Evolutionary conservation across 441 rosid genomes (phyloP).

Genomic region (Codiaeum variegatum): DNA sequence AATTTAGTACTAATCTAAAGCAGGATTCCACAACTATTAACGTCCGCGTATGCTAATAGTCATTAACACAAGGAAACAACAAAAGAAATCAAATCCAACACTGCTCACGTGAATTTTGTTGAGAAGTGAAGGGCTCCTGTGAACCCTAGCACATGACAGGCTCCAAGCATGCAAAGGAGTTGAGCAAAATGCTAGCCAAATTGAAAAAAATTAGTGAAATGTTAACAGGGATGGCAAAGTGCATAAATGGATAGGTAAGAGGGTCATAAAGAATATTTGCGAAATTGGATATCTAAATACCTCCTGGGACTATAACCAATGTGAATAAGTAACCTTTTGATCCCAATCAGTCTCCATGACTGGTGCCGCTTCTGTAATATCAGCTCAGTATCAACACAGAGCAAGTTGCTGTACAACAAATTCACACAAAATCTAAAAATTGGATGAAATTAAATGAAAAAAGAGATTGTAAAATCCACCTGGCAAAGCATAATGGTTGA

Average conservation of each 20-base stretch:
- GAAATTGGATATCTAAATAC: conserved; percentile 25
- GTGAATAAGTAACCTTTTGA: conserved; percentile 70
- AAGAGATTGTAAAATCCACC: conserved; percentile 32
- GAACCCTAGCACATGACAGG: too few species aligned
- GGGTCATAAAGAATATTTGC: not conserved
- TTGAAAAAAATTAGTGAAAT: not conserved
- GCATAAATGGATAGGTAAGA: not conserved
- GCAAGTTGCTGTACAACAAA: not conserved
- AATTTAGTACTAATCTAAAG: too few species aligned
- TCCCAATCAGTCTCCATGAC: conserved; percentile 40
- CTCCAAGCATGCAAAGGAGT: too few species aligned
- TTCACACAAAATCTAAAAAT: not conserved
- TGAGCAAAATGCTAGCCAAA: conserved; percentile 13
- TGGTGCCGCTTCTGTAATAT: conserved; percentile 56
- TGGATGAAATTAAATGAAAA: not conserved
- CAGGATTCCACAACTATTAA: too few species aligned
- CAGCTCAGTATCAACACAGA: not conserved
- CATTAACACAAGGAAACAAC: too few species aligned
- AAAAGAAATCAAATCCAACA: too few species aligned
- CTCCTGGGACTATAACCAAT: conserved; percentile 87
- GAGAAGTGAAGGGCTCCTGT: too few species aligned
- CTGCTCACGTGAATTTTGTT: too few species aligned
- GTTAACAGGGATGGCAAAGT: not conserved
- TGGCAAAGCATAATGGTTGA: conserved; percentile 65
- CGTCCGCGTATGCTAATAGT: too few species aligned